Conservation (phyloP, 106 monocot genomes). For the Hemerocallis citrina region DNA sequence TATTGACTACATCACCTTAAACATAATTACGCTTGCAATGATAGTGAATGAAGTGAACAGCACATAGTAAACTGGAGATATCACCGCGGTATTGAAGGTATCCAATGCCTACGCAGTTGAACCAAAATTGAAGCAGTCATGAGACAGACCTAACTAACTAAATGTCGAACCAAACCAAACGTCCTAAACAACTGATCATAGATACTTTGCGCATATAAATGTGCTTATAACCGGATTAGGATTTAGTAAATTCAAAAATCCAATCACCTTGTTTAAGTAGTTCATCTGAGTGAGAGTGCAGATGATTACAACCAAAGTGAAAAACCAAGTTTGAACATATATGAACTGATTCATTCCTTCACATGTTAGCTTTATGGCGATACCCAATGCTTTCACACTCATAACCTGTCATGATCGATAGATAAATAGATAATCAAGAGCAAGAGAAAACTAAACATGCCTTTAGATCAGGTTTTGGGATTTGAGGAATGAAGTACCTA, state of each 20-base stretch:
- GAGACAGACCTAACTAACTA: too few species aligned
- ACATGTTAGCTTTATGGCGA: slow-evolving; percentile 24
- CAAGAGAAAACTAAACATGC: neutral
- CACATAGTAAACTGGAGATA: slow-evolving; percentile 36
- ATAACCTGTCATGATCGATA: slow-evolving; percentile 29
- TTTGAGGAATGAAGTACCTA: slow-evolving; percentile 7
- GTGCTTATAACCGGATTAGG: too few species aligned
- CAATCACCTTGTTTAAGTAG: slow-evolving; percentile 26
- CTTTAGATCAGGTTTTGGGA: neutral
- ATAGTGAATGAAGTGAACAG: slow-evolving; percentile 28
- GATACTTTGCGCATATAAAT: too few species aligned
- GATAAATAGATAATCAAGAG: neutral
- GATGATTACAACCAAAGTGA: slow-evolving; percentile 2
- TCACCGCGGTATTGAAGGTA: slow-evolving; percentile 23
- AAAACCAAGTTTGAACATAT: slow-evolving; percentile 31
- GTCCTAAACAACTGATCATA: too few species aligned
- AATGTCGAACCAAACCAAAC: too few species aligned
- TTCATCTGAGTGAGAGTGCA: slow-evolving; percentile 22
- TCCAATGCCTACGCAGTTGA: slow-evolving; percentile 21
- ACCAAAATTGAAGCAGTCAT: neutral
- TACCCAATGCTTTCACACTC: slow-evolving; percentile 28
- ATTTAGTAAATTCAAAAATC: too few species aligned
- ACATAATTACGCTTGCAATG: slow-evolving; percentile 28
- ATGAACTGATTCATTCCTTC: slow-evolving; percentile 24
- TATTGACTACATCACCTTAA: slow-evolving; percentile 23